A percentile compares a stretch with the other conserved stretches of the same genome.
phyloP scores from a whole-genome alignment of 306 rosid genomes.

The Ziziphus jujuba region DNA sequence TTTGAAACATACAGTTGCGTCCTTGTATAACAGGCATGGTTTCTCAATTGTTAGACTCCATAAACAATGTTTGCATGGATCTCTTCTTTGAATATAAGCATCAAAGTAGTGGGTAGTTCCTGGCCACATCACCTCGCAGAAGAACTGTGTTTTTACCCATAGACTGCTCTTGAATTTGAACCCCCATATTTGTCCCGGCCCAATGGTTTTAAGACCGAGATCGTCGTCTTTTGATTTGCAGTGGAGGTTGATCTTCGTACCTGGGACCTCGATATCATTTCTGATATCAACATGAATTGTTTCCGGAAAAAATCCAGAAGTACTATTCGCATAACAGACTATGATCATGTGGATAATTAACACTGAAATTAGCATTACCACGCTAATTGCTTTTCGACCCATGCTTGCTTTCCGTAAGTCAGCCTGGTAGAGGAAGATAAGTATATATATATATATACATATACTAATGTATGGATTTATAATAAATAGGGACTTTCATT shows the following conservation, averaged over 20 bases:
- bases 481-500: too few relatives aligned
- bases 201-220: conserved; percentile 5
- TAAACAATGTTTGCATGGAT: conserved; percentile 4
- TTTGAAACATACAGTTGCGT: too few relatives aligned
- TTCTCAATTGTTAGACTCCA: not conserved
- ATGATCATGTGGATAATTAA: too few relatives aligned
- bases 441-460: too few relatives aligned
- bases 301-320: too few relatives aligned
- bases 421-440: too few relatives aligned
- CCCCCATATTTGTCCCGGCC: not conserved
- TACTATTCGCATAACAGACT: too few relatives aligned
- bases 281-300: conserved; percentile 3
- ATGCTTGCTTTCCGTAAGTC: too few relatives aligned
- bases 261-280: not conserved
- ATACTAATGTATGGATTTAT: too few relatives aligned
- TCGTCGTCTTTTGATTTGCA: conserved; percentile 23
- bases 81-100: conserved; percentile 1
- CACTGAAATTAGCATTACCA: too few relatives aligned
- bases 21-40: not conserved
- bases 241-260: not conserved
- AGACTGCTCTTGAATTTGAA: conserved; percentile 9
- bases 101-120: conserved; percentile 2
- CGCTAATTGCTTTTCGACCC: too few relatives aligned
- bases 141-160: not conserved
- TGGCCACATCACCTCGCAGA: conserved; percentile 10